Percentiles rank a stretch among this genome's conserved stretches.
Conservation (phyloP, 2,329 filamentous ascomycete species). For the Aspergillaceae sp. region DNA sequence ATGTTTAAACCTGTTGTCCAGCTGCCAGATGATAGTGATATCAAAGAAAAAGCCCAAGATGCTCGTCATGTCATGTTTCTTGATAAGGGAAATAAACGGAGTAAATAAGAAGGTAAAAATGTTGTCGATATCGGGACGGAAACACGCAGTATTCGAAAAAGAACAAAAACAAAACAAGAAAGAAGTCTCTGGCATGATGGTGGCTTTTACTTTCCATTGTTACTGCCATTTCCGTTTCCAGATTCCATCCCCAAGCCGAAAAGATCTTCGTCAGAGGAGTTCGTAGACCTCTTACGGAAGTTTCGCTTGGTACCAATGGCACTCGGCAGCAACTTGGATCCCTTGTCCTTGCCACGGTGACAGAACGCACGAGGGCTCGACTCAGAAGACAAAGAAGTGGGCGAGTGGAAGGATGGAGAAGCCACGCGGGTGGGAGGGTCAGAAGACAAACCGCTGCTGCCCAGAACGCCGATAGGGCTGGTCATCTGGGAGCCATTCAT, state of each 20-base stretch:
- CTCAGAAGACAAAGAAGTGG: conserved; percentile 9
- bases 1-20: not conserved
- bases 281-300: conserved; percentile 5
- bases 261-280: conserved; percentile 11
- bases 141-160: not conserved
- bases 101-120: too few relatives aligned
- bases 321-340: conserved; percentile 2
- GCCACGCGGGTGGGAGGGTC: conserved; percentile 11
- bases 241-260: conserved; percentile 2
- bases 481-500: conserved; percentile 1
- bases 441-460: conserved; percentile 5
- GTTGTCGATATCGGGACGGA: too few relatives aligned
- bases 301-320: conserved; percentile 9
- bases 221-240: conserved; percentile 1
- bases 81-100: too few relatives aligned
- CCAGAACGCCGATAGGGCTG: conserved; percentile 2
- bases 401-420: conserved; percentile 12
- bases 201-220: conserved; percentile 1
- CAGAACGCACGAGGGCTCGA: conserved; percentile 9
- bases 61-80: too few relatives aligned
- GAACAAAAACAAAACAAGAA: not conserved
- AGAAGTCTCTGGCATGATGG: not conserved
- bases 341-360: conserved; percentile 6
- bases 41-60: not conserved
- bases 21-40: not conserved